Evolutionary conservation across 2,329 filamentous ascomycete species (phyloP), one percentile per base, ranked within the genome.

Genomic region (Penicillium paneum): DNA sequence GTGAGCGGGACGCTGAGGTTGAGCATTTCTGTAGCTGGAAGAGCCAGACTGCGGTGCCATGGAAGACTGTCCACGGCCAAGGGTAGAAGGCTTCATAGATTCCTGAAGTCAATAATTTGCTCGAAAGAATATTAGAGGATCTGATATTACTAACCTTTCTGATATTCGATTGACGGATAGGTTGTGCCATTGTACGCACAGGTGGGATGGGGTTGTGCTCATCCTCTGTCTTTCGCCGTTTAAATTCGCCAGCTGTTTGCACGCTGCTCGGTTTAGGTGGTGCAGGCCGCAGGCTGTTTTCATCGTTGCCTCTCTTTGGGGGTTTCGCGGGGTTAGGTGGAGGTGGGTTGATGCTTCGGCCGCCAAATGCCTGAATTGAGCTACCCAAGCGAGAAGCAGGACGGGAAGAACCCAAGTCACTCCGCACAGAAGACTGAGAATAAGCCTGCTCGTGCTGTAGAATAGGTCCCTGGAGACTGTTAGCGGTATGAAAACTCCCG

Each of bases 161-260:
- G 67, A 84, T 81, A 45, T 81, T 86, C 2, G 90, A 95, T 57
- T 91, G 90, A 55, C 92, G 85, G 62, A 95, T 90, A 6, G 91
- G 91, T 49, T 91, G 90, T 13, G 88, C 89, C 77, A 92, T 94
- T 64, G 92, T 83, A 51, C 84, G 81, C 42, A 84, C 79, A 38
- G 83, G 81, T 53, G 84, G 79, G 66, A 83, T 81, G 40, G 80
- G 75, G 51, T 86, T 84, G 52, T 87, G 82, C 59, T 90, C 85
- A 57, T 85, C 81, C 36, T 93, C 88, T 39, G 88, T 94, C 68
- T 87, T 88, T 62, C 91, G 83, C 54, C 91, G 84, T 78, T 96
- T 97, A 21, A 83, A 79, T 49, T 96, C 90, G 61, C 82, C 76
- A 66, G 89, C 84, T 62, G 89, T 86, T 10, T 83, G 79, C n/a